Percentiles rank a stretch among this genome's conserved stretches.
phyloP scores from a whole-genome alignment of 2,329 filamentous ascomycete genomes.

The Cercospora citrullina region DNA sequence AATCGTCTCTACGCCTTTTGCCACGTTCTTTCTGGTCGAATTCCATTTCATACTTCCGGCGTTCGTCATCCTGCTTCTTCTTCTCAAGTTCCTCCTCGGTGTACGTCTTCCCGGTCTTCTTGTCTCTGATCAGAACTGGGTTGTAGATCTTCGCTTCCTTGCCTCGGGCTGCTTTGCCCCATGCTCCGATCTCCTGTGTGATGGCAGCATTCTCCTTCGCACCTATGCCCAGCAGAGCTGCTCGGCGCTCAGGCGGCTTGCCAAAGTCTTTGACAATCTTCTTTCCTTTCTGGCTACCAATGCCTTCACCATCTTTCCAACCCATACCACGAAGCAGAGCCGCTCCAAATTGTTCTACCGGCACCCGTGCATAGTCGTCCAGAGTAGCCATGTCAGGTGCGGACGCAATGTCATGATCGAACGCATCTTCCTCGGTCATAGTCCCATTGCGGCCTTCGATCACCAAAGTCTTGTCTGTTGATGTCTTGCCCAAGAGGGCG shows the following conservation, averaged over 20 bases:
- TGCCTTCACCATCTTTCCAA: slow-evolving; percentile 72
- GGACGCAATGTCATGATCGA: slow-evolving; percentile 61
- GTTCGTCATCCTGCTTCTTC: slow-evolving; percentile 47
- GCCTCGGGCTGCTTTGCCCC: slow-evolving; percentile 66
- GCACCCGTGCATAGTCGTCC: slow-evolving; percentile 83
- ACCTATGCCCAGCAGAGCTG: slow-evolving; percentile 82
- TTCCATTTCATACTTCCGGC: slow-evolving; percentile 48
- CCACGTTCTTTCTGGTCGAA: slow-evolving; percentile 44
- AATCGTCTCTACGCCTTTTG: slow-evolving; percentile 24
- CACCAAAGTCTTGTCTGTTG: slow-evolving; percentile 40
- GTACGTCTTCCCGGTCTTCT: slow-evolving; percentile 61
- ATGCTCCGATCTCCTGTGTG: slow-evolving; percentile 72
- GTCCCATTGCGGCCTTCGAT: slow-evolving; percentile 38
- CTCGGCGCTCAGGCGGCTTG: slow-evolving; percentile 67
- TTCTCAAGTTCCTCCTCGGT: slow-evolving; percentile 62
- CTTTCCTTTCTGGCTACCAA: slow-evolving; percentile 54
- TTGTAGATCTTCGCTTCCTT: slow-evolving; percentile 61
- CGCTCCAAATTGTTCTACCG: slow-evolving; percentile 92
- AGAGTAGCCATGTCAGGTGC: slow-evolving; percentile 75
- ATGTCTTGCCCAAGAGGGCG: slow-evolving; percentile 45
- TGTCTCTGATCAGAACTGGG: slow-evolving; percentile 62
- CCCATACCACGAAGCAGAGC: slow-evolving; percentile 91
- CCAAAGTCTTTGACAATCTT: slow-evolving; percentile 50
- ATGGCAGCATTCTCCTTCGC: slow-evolving; percentile 71
- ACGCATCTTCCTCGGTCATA: slow-evolving; percentile 39